Percentiles rank a stretch among this genome's conserved stretches.
These are phyloP conservation scores for Acanthamoeba culbertsoni DNA, from an alignment of 208 protist species.

Conservation along the genomic window DNA sequence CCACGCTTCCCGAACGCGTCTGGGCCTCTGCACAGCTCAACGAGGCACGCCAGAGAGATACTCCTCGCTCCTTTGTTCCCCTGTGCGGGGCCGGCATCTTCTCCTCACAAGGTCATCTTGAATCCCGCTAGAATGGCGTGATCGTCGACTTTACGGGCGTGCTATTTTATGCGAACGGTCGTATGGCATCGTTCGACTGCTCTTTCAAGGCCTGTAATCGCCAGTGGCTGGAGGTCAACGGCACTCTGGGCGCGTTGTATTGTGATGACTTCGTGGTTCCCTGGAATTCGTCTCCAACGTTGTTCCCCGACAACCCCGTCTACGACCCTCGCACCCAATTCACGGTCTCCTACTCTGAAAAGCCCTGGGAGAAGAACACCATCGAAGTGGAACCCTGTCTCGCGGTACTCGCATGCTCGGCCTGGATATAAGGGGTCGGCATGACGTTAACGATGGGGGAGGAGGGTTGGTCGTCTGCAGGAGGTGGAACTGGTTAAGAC, in stretches of 20 bases:
- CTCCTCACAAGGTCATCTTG: no score
- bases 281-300: not conserved
- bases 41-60: no score
- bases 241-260: not conserved
- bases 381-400: conserved; percentile 8
- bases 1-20: not conserved
- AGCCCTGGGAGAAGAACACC: not conserved
- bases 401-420: not conserved
- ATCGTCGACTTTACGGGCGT: conserved; percentile 7
- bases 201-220: not conserved
- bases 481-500: conserved; percentile 13
- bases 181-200: conserved; percentile 18
- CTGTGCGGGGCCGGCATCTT: no score
- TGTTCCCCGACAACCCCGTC: not conserved
- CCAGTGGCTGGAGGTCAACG: conserved; percentile 23
- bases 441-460: not conserved
- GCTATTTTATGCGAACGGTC: not conserved
- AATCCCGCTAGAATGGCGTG: not conserved
- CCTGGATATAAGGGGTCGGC: no score
- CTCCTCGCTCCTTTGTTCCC: no score
- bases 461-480: no score
- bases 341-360: not conserved
- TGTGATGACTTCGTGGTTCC: not conserved
- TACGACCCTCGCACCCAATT: not conserved
- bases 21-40: conserved; percentile 10